A percentile compares a stretch with the other conserved stretches of the same genome.
Evolutionary conservation across 441 rosid species (phyloP).

Genomic region (Bocquillonia castaneifolia): DNA sequence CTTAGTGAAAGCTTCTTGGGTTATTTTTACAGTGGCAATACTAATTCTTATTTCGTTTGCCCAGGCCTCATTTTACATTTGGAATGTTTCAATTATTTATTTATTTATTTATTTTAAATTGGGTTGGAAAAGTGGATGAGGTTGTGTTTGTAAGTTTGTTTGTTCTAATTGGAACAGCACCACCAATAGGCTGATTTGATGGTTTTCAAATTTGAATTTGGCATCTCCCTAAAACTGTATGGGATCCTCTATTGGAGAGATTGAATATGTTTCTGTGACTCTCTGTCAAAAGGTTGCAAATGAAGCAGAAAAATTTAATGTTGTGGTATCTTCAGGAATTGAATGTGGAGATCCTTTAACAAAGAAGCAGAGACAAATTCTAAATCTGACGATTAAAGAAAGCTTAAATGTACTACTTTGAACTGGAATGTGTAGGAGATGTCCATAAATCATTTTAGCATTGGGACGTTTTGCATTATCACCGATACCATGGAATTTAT

Average conservation of each 20-base stretch:
- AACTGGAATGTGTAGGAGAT: not conserved
- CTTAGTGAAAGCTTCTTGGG: not conserved
- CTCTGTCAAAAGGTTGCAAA: no score
- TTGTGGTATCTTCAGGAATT: not conserved
- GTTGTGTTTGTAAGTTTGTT: not conserved
- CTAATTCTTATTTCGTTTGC: not conserved
- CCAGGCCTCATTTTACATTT: not conserved
- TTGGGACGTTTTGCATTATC: not conserved
- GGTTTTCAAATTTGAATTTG: not conserved
- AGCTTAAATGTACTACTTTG: no score
- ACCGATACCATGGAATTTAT: not conserved
- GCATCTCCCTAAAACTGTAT: not conserved
- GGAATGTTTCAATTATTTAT: not conserved
- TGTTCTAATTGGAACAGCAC: not conserved
- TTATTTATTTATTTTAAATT: not conserved
- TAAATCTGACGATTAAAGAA: no score
- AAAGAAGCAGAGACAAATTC: not conserved
- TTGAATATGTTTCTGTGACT: no score
- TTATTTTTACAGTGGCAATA: not conserved
- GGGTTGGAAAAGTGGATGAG: not conserved
- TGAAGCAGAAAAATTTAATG: no score
- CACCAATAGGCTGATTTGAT: not conserved
- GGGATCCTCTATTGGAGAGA: not conserved
- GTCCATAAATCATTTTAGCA: not conserved
- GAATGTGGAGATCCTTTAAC: not conserved